These are phyloP conservation scores for Thelephora ganbajun DNA, from an alignment of 768 basidiomycete species.

Conservation along the genomic window DNA sequence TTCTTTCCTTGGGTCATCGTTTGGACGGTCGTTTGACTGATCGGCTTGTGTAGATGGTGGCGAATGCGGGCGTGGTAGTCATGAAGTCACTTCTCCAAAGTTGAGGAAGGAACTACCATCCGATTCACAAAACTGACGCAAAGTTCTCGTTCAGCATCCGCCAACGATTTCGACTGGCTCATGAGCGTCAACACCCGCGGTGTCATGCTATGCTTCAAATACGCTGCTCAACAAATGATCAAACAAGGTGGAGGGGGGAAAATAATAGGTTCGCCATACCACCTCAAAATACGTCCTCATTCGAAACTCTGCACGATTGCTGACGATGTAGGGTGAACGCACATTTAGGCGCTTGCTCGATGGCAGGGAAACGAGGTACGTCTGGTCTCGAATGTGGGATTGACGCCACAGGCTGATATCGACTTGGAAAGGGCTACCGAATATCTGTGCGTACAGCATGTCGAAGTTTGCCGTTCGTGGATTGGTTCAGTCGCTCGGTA, in stretches of 20 bases:
- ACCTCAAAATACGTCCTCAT: neutral
- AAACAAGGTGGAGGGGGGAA: slow-evolving; percentile 24
- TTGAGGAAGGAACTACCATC: slow-evolving; percentile 1
- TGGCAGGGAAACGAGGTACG: slow-evolving; percentile 8
- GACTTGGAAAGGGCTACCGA: neutral
- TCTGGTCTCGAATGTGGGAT: neutral
- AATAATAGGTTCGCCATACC: slow-evolving; percentile 18
- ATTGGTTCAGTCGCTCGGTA: slow-evolving; percentile 12
- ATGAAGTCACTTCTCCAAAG: slow-evolving; percentile 5
- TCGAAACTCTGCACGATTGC: neutral
- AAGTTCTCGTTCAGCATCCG: slow-evolving; percentile 2
- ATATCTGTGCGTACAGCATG: slow-evolving; percentile 8
- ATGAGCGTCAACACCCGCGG: slow-evolving; percentile 20
- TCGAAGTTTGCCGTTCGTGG: slow-evolving; percentile 16
- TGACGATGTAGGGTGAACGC: neutral
- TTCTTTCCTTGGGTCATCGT: neutral
- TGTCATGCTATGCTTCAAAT: slow-evolving; percentile 24
- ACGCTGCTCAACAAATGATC: slow-evolving; percentile 26
- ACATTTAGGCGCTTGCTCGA: slow-evolving; percentile 9
- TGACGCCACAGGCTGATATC: neutral
- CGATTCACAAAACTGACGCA: neutral
- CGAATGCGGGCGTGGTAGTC: slow-evolving; percentile 13
- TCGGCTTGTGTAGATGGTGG: slow-evolving; percentile 12
- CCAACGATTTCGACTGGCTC: slow-evolving; percentile 12
- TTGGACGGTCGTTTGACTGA: neutral